Conservation (phyloP, 768 basidiomycete species). For the Leccinum imitatum region DNA sequence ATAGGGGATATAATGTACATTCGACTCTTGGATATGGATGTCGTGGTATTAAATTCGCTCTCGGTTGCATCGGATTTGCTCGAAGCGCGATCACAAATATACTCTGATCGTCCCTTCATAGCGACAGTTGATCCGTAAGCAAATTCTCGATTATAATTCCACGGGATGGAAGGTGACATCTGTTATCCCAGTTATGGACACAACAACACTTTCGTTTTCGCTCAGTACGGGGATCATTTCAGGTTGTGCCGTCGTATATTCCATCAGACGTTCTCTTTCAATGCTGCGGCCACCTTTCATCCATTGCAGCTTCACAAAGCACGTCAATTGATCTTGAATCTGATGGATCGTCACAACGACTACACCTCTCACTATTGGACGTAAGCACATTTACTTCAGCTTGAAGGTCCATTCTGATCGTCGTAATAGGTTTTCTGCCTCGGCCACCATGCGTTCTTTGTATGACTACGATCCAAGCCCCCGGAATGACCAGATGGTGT, state of each 20-base stretch:
- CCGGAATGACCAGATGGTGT: conserved; percentile 17
- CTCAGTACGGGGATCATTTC: conserved; percentile 13
- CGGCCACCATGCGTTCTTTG: conserved; percentile 26
- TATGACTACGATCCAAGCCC: conserved; percentile 23
- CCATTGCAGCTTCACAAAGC: conserved; percentile 11
- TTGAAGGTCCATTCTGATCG: not conserved
- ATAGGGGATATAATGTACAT: conserved; percentile 48
- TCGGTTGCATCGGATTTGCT: conserved; percentile 46
- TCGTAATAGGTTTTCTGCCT: conserved; percentile 30
- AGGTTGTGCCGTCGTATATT: conserved; percentile 17
- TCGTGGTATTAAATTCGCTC: conserved; percentile 46
- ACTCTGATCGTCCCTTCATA: conserved; percentile 49
- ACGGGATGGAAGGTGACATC: not conserved
- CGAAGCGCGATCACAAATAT: conserved; percentile 45
- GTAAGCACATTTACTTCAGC: not conserved
- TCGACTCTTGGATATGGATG: conserved; percentile 43
- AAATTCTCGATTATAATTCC: not conserved
- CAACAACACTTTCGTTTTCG: conserved; percentile 8
- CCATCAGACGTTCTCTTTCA: conserved; percentile 12
- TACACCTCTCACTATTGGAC: conserved; percentile 13
- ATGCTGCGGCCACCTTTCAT: conserved; percentile 3
- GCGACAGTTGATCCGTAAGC: conserved; percentile 19
- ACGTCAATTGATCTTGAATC: conserved; percentile 4
- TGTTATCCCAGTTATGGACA: conserved; percentile 16
- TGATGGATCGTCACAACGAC: conserved; percentile 6